These are phyloP conservation scores for Prunus armeniaca DNA, from an alignment of 306 rosid genomes.

Conservation along the genomic window DNA sequence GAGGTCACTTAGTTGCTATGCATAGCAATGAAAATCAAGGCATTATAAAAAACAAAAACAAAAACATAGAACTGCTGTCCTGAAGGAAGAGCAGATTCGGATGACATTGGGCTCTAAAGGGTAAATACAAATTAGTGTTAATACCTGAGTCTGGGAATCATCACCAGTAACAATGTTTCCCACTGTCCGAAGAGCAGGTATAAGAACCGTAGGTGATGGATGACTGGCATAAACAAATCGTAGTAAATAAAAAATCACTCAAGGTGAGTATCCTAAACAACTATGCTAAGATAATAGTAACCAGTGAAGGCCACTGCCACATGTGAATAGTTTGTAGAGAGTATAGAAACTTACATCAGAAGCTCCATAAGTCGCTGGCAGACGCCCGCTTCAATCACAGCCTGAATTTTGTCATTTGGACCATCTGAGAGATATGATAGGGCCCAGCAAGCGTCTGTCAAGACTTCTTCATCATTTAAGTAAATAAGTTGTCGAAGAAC, in stretches of 20 bases:
- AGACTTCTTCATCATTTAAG: constrained; percentile 55
- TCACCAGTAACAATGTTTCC: constrained; percentile 69
- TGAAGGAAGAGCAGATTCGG: background rate
- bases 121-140: background rate
- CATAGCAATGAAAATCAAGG: background rate
- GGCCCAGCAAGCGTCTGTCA: constrained; percentile 68
- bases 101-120: background rate
- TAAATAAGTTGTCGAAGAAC: constrained; percentile 46
- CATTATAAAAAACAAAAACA: background rate
- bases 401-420: constrained; percentile 53
- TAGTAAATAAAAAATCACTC: background rate
- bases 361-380: constrained; percentile 60
- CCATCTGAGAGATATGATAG: constrained; percentile 66
- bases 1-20: constrained; percentile 4
- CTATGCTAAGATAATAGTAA: background rate
- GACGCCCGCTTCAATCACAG: constrained; percentile 60
- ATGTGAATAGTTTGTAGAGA: background rate
- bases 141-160: constrained; percentile 67
- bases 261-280: background rate
- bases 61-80: background rate
- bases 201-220: constrained; percentile 54
- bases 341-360: constrained; percentile 41
- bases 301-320: background rate
- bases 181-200: constrained; percentile 60
- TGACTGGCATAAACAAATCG: constrained; percentile 39